These are phyloP conservation scores for Filobasidium wieringae DNA, from an alignment of 768 basidiomycete genomes.

Conservation along the genomic window DNA sequence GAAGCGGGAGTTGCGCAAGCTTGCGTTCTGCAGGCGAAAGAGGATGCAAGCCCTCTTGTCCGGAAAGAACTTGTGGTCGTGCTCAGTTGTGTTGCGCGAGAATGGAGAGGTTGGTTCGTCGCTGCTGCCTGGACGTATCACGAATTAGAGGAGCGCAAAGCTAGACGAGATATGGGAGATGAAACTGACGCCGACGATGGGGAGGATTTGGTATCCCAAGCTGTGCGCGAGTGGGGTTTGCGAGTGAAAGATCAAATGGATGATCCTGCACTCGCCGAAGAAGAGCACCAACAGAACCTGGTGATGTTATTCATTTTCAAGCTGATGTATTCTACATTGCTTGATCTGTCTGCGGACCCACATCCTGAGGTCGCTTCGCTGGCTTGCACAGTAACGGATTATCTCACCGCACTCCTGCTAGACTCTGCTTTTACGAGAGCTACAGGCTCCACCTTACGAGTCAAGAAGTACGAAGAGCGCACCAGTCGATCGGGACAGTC, in stretches of 20 bases:
- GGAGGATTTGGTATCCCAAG: conserved; percentile 55
- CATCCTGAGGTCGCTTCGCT: conserved; percentile 83
- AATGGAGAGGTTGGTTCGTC: conserved; percentile 92
- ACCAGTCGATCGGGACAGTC: conserved; percentile 9
- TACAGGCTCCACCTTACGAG: conserved; percentile 51
- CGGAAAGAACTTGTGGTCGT: conserved; percentile 84
- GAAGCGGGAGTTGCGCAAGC: conserved; percentile 87
- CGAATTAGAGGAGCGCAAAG: conserved; percentile 57
- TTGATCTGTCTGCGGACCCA: conserved; percentile 85
- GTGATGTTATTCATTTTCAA: conserved; percentile 83
- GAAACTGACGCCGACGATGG: conserved; percentile 17
- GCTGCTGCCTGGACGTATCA: conserved; percentile 94
- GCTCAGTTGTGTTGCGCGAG: conserved; percentile 83
- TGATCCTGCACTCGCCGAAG: conserved; percentile 47
- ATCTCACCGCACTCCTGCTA: conserved; percentile 74
- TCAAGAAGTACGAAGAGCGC: conserved; percentile 12
- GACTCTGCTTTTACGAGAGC: conserved; percentile 77
- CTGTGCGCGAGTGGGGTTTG: conserved; percentile 61
- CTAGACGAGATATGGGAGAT: conserved; percentile 21
- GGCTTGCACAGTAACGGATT: conserved; percentile 84
- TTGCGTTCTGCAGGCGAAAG: conserved; percentile 73
- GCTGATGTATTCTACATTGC: conserved; percentile 74
- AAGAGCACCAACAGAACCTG: conserved; percentile 61
- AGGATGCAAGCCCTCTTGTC: conserved; percentile 93
- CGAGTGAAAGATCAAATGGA: not conserved